These are phyloP conservation scores for Cercophora newfieldiana DNA, from an alignment of 495 filamentous ascomycete species.

Conservation along the genomic window DNA sequence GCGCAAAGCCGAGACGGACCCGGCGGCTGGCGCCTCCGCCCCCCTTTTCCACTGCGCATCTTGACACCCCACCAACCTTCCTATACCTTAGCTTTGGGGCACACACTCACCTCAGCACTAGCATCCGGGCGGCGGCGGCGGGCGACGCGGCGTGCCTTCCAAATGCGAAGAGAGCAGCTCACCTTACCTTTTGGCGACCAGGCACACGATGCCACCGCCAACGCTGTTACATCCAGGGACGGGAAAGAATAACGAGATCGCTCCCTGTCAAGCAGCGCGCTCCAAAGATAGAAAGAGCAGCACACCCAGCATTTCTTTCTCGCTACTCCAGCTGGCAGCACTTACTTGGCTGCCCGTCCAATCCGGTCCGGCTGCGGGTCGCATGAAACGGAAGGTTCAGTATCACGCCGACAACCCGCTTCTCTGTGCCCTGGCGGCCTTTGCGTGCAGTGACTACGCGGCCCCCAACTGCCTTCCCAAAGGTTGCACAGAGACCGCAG, in stretches of 20 bases:
- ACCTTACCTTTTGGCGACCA: neutral
- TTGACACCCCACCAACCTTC: neutral
- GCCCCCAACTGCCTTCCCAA: neutral
- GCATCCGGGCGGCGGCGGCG: neutral
- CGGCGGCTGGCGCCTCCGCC: constrained; percentile 25
- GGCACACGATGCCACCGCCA: neutral
- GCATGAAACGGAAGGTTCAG: neutral
- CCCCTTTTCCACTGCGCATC: constrained; percentile 8
- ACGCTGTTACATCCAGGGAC: neutral
- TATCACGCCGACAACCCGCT: neutral
- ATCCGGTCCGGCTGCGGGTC: neutral
- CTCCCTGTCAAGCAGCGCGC: no score
- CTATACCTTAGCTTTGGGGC: neutral
- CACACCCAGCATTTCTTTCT: neutral
- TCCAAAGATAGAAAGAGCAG: neutral
- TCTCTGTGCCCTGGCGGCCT: neutral
- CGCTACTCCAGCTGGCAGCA: no score
- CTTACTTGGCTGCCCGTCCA: neutral
- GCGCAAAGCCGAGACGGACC: constrained; percentile 21
- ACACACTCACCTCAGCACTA: neutral
- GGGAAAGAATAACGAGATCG: neutral
- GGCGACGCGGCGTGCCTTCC: neutral
- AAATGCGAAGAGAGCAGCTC: neutral
- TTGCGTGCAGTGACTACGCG: neutral
- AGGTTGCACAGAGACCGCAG: neutral